phyloP scores from a whole-genome alignment of 176 grass and related monocot genomes.

The Musa schizocarpa region DNA sequence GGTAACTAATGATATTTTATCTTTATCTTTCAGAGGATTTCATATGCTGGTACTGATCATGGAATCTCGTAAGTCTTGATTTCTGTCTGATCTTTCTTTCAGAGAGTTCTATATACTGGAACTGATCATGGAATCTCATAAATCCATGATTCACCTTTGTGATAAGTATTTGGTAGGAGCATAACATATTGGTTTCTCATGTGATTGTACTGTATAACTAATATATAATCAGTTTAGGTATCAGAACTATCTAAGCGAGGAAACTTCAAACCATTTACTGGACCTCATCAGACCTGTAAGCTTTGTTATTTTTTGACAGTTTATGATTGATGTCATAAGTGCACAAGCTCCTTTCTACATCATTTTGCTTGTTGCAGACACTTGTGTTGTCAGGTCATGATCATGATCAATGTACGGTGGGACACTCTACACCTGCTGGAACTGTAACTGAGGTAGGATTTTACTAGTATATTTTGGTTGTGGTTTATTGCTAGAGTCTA shows the following conservation, averaged over 20 bases:
- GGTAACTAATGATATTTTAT: slow-evolving; percentile 21
- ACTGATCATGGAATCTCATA: slow-evolving; percentile 56
- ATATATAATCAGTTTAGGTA: slow-evolving; percentile 30
- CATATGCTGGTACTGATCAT: slow-evolving; percentile 35
- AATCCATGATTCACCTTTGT: neutral
- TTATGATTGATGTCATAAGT: neutral
- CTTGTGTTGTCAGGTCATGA: slow-evolving; percentile 93
- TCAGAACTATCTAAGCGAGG: slow-evolving; percentile 87
- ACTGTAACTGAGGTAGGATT: slow-evolving; percentile 55
- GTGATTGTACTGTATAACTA: neutral
- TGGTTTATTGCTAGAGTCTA: slow-evolving; percentile 21
- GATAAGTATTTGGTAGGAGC: neutral
- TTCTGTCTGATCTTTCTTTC: slow-evolving; percentile 32
- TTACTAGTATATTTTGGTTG: neutral
- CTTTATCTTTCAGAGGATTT: slow-evolving; percentile 71
- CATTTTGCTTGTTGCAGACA: slow-evolving; percentile 38
- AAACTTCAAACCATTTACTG: slow-evolving; percentile 80
- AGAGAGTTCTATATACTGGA: slow-evolving; percentile 59
- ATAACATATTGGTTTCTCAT: neutral
- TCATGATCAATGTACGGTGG: slow-evolving; percentile 88
- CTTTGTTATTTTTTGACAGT: neutral
- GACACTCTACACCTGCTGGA: slow-evolving; percentile 53
- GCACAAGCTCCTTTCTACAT: slow-evolving; percentile 3
- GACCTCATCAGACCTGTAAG: slow-evolving; percentile 67
- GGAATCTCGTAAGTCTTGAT: slow-evolving; percentile 48